Percentiles rank a stretch among this genome's conserved stretches.
phyloP scores from a whole-genome alignment of 169 alveolate genomes.

The Eimeria necatrix region DNA sequence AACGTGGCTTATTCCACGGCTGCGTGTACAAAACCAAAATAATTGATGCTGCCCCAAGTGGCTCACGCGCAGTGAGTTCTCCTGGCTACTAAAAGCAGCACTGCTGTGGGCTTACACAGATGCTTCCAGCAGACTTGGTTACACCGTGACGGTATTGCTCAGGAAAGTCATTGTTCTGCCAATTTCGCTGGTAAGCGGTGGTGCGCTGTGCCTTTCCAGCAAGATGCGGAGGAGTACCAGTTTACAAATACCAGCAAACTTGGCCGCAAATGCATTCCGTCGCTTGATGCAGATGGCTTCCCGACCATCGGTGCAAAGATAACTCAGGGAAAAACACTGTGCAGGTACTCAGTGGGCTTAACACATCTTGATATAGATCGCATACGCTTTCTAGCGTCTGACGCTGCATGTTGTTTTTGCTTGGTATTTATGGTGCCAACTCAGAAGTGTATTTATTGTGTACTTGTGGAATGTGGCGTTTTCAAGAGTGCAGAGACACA shows the following conservation, averaged over 20 bases:
- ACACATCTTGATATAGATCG: not conserved
- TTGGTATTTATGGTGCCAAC: not conserved
- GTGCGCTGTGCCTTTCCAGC: constrained; percentile 61
- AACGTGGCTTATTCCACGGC: constrained; percentile 99
- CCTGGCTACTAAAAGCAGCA: not conserved
- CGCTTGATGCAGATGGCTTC: constrained; percentile 92
- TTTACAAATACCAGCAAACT: constrained; percentile 83
- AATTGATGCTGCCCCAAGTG: constrained; percentile 84
- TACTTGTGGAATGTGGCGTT: not conserved
- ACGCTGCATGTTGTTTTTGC: too few species aligned
- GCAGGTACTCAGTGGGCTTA: constrained; percentile 74
- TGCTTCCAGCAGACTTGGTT: not conserved
- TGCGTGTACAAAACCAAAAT: constrained; percentile 97
- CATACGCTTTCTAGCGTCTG: too few species aligned
- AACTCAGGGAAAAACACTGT: constrained; percentile 87
- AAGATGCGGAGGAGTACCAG: constrained; percentile 81
- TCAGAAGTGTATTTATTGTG: not conserved
- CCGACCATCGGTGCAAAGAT: constrained; percentile 91
- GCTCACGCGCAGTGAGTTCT: constrained; percentile 64
- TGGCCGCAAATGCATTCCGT: constrained; percentile 82
- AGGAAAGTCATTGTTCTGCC: not conserved
- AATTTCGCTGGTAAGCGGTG: not conserved
- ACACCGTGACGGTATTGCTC: not conserved
- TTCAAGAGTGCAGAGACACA: constrained; percentile 64
- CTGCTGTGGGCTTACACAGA: not conserved